Evolutionary conservation across 495 filamentous ascomycete species (phyloP), one percentile per base, ranked within the genome.

Genomic region (Trichoderma virens): DNA sequence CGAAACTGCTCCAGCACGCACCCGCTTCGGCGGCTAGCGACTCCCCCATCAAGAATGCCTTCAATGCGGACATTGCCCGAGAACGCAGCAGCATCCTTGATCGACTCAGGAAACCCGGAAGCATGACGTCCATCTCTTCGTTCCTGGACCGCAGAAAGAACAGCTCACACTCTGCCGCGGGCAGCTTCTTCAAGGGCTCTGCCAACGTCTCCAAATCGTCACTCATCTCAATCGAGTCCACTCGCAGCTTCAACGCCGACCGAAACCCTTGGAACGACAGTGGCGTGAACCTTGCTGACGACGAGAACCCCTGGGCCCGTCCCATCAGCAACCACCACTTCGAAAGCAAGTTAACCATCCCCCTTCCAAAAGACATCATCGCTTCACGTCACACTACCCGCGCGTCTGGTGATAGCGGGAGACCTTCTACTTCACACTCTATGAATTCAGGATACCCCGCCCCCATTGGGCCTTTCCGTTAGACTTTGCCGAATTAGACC

Each of bases 191-290:
- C 82, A 96, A 93, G 80, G 92, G 91, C 60, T 96, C 92, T 43
- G 90, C 79, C 81, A 97, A 97, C 71, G 92, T 93, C 60, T 96
- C 92, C 62, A 95, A 94, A 76, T 91, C 92, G 45, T 97, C 93
- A 28, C 85, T 97, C 61, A 89, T 93, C 66, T 94, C 90, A 65
- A 91, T 96, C 78, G 93, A 97, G 71, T 95, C 91, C 27, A 90
- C 90, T 39, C 87, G 91, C 71, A 94, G 90, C 75, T 84, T 85
- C 73, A 84, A 83, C 62, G 90, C 91, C 71, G 94, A 95, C 74
- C 90, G 92, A 71, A 96, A 96, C 75, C 92, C 92, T 67, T 97
- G 93, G 93, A 96, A 96, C 73, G 93, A 97, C 76, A 93, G 89
- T 67, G 93, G 91, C 65, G 89, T 97, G 71, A 96, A 96, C 72